Evolutionary conservation across 345 rosid species (phyloP), one percentile per base, ranked within the genome.

Genomic region (Salix brachista): DNA sequence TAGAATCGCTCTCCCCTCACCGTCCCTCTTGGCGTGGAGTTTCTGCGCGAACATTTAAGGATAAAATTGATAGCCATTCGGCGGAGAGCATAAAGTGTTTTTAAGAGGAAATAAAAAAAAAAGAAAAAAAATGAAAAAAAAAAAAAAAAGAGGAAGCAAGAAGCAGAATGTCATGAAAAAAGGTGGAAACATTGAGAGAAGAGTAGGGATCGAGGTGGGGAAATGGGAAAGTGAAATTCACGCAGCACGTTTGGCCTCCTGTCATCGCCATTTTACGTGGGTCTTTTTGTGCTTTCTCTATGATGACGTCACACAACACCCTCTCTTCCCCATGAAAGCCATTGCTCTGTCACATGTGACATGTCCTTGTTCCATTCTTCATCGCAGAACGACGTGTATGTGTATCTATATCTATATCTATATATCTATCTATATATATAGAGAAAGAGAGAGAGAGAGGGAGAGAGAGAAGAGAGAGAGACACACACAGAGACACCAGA

Each of bases 141-240:
- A 34, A 34, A 4, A 4, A 34, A 23, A 58, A 58, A 6, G 28
- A 10, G 62, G 62, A 58, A 23, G 25, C 62, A 3, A 8, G 62
- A 23, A 58, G 62, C 62, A 58, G 62, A 23, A n/a, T 7, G 25
- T 58, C 13, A 23, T 23, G 16, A 62, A 26, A 16, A 30, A 26
- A 5, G 19, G 67, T 34, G 23, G 3, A 21, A 14, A 11, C 8
- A 16, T 64, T 1, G 67, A 64, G 67, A 64, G 41, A 32, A 17
- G n/a, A 65, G 68, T 7, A 65, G 68, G 68, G 68, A 65, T 65
- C 88, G 65, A 69, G 67, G 72, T 76, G 68, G 77, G 78, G 34
- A 23, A 67, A 41, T 62, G 80, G 76, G 65, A 69, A 78, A 74
- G 70, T 19, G 54, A 23, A 64, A 1, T 9, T 26, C 4, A 64